Evolutionary conservation across 2,329 filamentous ascomycete genomes (phyloP).

Genomic region (Metarhizium brunneum): DNA sequence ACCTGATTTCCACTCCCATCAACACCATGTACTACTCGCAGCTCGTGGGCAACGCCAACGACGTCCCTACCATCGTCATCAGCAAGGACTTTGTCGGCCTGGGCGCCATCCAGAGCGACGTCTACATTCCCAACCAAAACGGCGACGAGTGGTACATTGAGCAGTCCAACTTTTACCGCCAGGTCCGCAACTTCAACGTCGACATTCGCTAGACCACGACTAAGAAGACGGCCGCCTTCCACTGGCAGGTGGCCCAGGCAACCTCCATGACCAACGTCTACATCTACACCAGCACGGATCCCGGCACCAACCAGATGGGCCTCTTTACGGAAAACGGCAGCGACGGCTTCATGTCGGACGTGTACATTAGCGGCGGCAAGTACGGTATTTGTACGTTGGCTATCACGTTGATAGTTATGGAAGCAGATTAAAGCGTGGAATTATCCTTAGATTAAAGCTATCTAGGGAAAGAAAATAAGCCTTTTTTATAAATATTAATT

Average conservation of each 20-base stretch:
- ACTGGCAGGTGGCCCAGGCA: constrained; percentile 51
- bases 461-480: too few species aligned
- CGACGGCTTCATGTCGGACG: constrained; percentile 41
- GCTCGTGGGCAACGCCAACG: background rate
- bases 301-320: constrained; percentile 6
- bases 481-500: too few species aligned
- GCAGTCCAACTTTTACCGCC: constrained; percentile 41
- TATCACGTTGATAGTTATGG: too few species aligned
- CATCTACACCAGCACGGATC: background rate
- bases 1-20: constrained; percentile 3
- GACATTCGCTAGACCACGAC: constrained; percentile 33
- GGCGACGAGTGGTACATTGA: constrained; percentile 3
- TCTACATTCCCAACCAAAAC: constrained; percentile 2
- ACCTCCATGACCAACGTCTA: background rate
- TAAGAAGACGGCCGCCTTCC: constrained; percentile 34
- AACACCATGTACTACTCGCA: constrained; percentile 6
- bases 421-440: too few species aligned
- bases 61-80: too few species aligned
- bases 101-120: constrained; percentile 3
- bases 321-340: constrained; percentile 23
- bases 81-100: background rate
- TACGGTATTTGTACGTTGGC: constrained; percentile 28
- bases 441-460: too few species aligned
- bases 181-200: constrained; percentile 52
- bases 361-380: constrained; percentile 50